These are phyloP conservation scores for Xylaria sp. DNA, from an alignment of 495 filamentous ascomycete species.

Conservation along the genomic window DNA sequence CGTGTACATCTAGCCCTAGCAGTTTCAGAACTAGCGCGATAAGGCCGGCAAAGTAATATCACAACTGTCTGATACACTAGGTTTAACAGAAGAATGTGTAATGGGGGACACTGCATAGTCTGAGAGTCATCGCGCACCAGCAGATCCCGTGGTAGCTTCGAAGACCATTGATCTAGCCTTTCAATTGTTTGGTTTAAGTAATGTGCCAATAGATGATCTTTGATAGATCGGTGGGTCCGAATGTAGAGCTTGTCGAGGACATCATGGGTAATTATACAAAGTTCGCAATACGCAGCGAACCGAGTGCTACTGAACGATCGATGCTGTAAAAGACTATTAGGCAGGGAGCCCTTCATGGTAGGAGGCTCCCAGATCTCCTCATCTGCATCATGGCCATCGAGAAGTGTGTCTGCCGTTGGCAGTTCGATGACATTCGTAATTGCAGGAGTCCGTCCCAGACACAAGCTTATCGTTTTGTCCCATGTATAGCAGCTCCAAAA, in stretches of 20 bases:
- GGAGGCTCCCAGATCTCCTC: constrained; percentile 8
- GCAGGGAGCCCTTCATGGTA: background rate
- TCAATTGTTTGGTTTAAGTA: constrained; percentile 11
- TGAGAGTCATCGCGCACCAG: constrained; percentile 1
- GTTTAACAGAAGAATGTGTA: constrained; percentile 11
- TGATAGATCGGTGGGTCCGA: background rate
- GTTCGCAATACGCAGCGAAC: constrained; percentile 13
- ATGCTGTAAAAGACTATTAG: background rate
- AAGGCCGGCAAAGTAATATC: constrained; percentile 18
- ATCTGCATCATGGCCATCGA: constrained; percentile 11
- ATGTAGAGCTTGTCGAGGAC: constrained; percentile 11
- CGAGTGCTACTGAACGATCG: constrained; percentile 3
- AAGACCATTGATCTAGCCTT: constrained; percentile 3
- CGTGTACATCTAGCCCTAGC: constrained; percentile 5
- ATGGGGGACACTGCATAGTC: constrained; percentile 4
- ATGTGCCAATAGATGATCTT: background rate
- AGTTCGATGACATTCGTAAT: constrained; percentile 19
- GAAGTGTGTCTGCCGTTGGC: constrained; percentile 8
- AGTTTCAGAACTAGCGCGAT: constrained; percentile 10
- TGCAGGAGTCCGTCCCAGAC: constrained; percentile 36
- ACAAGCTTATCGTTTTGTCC: constrained; percentile 42
- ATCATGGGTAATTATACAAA: constrained; percentile 6
- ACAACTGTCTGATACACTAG: constrained; percentile 14
- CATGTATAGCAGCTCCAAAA: constrained; percentile 43
- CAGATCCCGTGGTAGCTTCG: background rate